A percentile compares a stretch with the other conserved stretches of the same genome.
phyloP scores from a whole-genome alignment of 2,329 filamentous ascomycete genomes.

The Neopestalotiopsis rosae region DNA sequence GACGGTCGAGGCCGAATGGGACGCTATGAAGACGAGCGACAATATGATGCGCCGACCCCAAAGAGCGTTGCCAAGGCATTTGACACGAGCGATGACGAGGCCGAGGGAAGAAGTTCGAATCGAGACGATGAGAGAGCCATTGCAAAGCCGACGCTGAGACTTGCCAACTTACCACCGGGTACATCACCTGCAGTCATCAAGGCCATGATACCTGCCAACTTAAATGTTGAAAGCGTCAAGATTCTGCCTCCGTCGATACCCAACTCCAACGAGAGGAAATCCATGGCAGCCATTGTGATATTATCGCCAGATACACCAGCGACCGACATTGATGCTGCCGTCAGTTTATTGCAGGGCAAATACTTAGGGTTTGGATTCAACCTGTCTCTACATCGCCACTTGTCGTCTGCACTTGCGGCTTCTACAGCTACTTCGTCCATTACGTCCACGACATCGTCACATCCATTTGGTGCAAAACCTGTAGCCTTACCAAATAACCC shows the following conservation, averaged over 20 bases:
- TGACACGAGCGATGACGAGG: conserved; percentile 68
- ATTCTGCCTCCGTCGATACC: conserved; percentile 64
- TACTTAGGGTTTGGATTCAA: conserved; percentile 88
- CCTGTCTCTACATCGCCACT: conserved; percentile 78
- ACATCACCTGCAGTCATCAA: conserved; percentile 66
- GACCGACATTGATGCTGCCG: conserved; percentile 80
- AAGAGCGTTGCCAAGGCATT: conserved; percentile 75
- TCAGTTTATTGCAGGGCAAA: conserved; percentile 79
- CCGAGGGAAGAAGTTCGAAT: conserved; percentile 48
- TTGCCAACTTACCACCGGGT: conserved; percentile 65
- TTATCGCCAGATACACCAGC: conserved; percentile 81
- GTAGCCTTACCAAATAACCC: conserved; percentile 50
- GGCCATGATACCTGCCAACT: conserved; percentile 60
- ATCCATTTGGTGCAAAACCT: conserved; percentile 80
- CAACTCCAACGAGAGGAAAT: conserved; percentile 68
- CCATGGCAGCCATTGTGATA: conserved; percentile 79
- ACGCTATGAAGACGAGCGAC: conserved; percentile 41
- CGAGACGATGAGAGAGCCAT: conserved; percentile 63
- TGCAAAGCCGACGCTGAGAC: conserved; percentile 66
- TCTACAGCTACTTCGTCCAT: conserved; percentile 39
- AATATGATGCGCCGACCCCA: conserved; percentile 41
- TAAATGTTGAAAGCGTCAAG: conserved; percentile 76
- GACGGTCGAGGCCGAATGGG: conserved; percentile 41
- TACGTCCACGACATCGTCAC: conserved; percentile 57
- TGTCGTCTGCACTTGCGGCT: conserved; percentile 75